phyloP scores from a whole-genome alignment of 139 green algal species.

The Mesotaenium endlicherianum region DNA sequence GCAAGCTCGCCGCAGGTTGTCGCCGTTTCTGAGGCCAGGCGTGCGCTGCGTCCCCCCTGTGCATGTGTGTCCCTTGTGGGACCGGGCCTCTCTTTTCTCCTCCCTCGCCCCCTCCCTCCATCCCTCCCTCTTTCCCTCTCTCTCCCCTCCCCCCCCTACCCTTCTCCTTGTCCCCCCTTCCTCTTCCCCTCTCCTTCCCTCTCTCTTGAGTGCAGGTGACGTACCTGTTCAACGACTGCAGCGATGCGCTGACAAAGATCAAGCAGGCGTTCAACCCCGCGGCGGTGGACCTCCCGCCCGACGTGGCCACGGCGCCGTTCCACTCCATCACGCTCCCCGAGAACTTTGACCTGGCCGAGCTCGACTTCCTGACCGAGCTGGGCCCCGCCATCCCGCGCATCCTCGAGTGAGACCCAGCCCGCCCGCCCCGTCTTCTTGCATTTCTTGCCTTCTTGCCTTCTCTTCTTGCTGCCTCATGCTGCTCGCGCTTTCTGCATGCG shows the following conservation, averaged over 20 bases:
- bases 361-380: constrained; percentile 22
- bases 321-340: constrained; percentile 74
- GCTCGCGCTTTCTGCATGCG: no score
- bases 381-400: no score
- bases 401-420: no score
- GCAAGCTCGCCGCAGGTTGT: not conserved
- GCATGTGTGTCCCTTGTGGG: no score
- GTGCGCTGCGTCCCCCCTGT: not conserved
- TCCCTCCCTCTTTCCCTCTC: not conserved
- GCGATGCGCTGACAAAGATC: constrained; percentile 72
- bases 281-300: constrained; percentile 68
- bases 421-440: no score
- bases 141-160: not conserved
- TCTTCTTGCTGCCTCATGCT: no score
- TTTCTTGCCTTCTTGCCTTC: no score
- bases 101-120: not conserved
- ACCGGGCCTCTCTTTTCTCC: no score
- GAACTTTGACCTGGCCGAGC: constrained; percentile 30
- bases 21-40: not conserved
- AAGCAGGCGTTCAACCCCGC: constrained; percentile 50
- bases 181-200: not conserved
- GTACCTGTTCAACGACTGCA: constrained; percentile 62
- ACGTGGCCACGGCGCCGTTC: constrained; percentile 53
- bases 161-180: not conserved
- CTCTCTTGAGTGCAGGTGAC: constrained; percentile 12